Evolutionary conservation across 139 green algal genomes (phyloP).

Genomic region (Chlorella sp.): DNA sequence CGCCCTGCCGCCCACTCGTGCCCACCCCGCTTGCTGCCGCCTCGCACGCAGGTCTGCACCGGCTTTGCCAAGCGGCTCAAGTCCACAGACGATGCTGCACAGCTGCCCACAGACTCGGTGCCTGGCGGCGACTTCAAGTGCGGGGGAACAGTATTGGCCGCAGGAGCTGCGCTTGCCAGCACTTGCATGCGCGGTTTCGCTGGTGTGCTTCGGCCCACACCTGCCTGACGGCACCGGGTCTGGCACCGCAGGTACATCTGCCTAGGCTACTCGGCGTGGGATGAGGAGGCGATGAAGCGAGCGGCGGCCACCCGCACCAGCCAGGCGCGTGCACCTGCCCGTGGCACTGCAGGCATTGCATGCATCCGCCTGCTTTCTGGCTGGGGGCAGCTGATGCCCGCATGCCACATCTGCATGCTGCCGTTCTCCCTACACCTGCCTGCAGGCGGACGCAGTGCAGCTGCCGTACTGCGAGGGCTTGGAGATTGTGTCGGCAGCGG

Average conservation of each 20-base stretch:
- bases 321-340: not conserved
- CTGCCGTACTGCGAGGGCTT: constrained; percentile 54
- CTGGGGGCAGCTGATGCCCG: no score
- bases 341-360: no score
- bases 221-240: no score
- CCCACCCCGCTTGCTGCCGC: not conserved
- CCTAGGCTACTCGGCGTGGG: constrained; percentile 45
- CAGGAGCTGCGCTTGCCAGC: no score
- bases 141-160: no score
- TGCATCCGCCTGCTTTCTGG: no score
- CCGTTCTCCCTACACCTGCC: no score
- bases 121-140: constrained; percentile 49
- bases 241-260: constrained; percentile 45
- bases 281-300: constrained; percentile 40
- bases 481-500: constrained; percentile 48
- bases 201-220: no score
- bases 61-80: constrained; percentile 27
- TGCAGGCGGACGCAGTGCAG: constrained; percentile 32
- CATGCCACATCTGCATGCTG: no score
- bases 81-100: not conserved
- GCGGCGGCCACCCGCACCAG: constrained; percentile 26
- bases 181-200: no score
- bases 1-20: not conserved
- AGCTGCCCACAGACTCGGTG: constrained; percentile 45
- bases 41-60: constrained; percentile 21